Percentiles rank a stretch among this genome's conserved stretches.
These are phyloP conservation scores for Lagenidium giganteum DNA, from an alignment of 352 stramenopile species.

Conservation along the genomic window DNA sequence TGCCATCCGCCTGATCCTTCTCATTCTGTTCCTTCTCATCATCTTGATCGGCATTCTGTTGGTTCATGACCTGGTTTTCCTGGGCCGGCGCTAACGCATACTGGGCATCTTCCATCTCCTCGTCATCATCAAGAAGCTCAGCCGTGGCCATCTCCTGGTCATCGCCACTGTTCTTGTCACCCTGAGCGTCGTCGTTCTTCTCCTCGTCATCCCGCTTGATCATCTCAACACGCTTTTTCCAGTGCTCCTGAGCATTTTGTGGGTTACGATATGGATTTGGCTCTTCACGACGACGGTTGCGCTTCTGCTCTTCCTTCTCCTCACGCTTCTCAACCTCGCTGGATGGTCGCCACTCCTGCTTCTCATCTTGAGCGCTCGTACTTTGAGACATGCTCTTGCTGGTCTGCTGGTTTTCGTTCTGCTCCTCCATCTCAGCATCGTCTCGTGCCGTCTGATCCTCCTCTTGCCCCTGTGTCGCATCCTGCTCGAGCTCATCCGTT, in stretches of 20 bases:
- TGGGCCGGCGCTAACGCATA: constrained; percentile 34
- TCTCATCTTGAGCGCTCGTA: constrained; percentile 30
- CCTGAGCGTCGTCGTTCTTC: too few species aligned
- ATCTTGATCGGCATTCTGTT: constrained; percentile 24
- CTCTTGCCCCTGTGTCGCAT: constrained; percentile 22
- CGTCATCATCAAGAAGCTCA: constrained; percentile 35
- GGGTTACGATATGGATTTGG: constrained; percentile 95
- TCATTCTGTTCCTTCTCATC: constrained; percentile 39
- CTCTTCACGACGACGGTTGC: constrained; percentile 63
- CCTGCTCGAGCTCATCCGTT: constrained; percentile 61
- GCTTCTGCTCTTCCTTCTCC: constrained; percentile 80
- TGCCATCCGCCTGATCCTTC: constrained; percentile 21
- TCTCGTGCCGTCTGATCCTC: constrained; percentile 28
- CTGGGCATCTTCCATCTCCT: constrained; percentile 32
- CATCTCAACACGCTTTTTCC: constrained; percentile 94
- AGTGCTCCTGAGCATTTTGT: constrained; percentile 95
- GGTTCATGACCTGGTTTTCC: constrained; percentile 33
- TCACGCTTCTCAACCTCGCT: constrained; percentile 31
- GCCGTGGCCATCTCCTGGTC: constrained; percentile 22
- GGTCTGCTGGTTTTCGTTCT: constrained; percentile 56
- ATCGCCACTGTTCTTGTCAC: too few species aligned
- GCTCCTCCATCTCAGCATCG: constrained; percentile 38
- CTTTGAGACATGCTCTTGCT: too few species aligned
- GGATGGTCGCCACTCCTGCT: constrained; percentile 24
- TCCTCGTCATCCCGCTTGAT: constrained; percentile 45